These are phyloP conservation scores for Aspergillus phoenicis DNA, from an alignment of 2,329 filamentous ascomycete species.

Conservation along the genomic window DNA sequence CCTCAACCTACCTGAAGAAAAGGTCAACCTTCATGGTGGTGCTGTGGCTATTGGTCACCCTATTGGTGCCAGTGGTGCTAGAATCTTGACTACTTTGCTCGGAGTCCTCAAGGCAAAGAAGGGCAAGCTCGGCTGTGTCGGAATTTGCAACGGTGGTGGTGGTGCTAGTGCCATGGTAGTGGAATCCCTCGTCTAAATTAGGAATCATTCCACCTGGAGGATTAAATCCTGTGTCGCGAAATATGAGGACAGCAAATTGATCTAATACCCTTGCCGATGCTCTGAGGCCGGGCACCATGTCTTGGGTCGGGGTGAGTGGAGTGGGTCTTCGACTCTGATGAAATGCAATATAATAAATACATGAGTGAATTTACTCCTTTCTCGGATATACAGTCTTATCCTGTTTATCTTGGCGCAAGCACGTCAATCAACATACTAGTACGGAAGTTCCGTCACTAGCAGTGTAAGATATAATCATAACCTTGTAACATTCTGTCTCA, in stretches of 20 bases:
- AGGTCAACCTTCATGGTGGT: constrained; percentile 94
- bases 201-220: neutral
- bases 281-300: neutral
- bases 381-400: too few species aligned
- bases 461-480: too few species aligned
- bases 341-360: neutral
- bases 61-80: constrained; percentile 87
- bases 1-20: constrained; percentile 74
- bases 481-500: too few species aligned
- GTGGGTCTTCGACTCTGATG: neutral
- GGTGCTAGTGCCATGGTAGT: constrained; percentile 93
- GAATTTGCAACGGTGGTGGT: constrained; percentile 97
- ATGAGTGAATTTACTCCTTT: neutral
- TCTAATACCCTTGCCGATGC: neutral
- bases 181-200: constrained; percentile 59
- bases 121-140: constrained; percentile 88
- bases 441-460: too few species aligned
- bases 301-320: neutral
- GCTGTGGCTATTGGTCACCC: constrained; percentile 95
- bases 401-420: too few species aligned
- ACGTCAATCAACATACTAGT: too few species aligned
- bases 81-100: constrained; percentile 87
- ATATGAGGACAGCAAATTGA: neutral
- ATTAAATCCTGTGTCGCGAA: neutral
- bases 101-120: constrained; percentile 88